Conservation (phyloP, 306 rosid genomes). For the Prunus armeniaca region DNA sequence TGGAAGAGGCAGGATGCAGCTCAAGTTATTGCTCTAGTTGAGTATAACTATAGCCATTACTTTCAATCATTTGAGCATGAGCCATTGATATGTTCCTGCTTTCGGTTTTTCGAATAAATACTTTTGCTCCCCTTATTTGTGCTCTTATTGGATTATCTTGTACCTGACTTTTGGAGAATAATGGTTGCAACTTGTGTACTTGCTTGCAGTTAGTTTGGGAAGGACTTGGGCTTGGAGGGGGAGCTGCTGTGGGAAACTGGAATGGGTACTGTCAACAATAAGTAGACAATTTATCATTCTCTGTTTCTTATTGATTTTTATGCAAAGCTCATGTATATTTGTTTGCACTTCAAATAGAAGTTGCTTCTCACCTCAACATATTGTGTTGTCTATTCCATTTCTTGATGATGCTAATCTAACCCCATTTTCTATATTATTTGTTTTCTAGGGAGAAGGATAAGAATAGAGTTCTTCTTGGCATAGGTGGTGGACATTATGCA, state of each 20-base stretch:
- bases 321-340: background rate
- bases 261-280: slow-evolving; percentile 43
- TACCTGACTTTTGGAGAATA: background rate
- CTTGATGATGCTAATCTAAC: slow-evolving; percentile 10
- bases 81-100: background rate
- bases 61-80: slow-evolving; percentile 14
- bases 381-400: slow-evolving; percentile 2
- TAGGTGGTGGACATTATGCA: slow-evolving; percentile 94
- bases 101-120: background rate
- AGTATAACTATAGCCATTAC: slow-evolving; percentile 13
- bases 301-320: background rate
- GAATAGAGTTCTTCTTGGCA: slow-evolving; percentile 82
- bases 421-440: slow-evolving; percentile 12
- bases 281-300: background rate
- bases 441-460: slow-evolving; percentile 58
- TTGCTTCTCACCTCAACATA: background rate
- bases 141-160: background rate
- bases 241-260: slow-evolving; percentile 82
- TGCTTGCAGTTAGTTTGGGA: slow-evolving; percentile 83
- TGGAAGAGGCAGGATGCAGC: slow-evolving; percentile 99
- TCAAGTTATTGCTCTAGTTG: slow-evolving; percentile 75
- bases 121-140: background rate
- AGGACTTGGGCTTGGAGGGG: slow-evolving; percentile 96
- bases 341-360: background rate
- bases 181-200: slow-evolving; percentile 13